Conservation (phyloP, 441 rosid species). For the Arabidopsis lyrata region DNA sequence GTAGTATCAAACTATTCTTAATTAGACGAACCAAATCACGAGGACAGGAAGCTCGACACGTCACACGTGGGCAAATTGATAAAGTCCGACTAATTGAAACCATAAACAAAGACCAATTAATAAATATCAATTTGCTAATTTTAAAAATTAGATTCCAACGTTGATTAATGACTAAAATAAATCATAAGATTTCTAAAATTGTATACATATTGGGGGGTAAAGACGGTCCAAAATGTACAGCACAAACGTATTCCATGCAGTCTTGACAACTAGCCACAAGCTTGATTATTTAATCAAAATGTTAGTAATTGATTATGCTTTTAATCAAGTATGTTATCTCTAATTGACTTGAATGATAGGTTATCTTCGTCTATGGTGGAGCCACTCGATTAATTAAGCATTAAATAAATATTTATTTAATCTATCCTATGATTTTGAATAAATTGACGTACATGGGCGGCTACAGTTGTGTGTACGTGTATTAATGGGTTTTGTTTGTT, state of each 20-base stretch:
- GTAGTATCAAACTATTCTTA: conserved; percentile 33
- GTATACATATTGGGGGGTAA: conserved; percentile 6
- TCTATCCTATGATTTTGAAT: conserved; percentile 18
- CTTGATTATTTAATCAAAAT: neutral
- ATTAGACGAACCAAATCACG: conserved; percentile 33
- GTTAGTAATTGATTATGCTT: neutral
- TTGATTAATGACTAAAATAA: neutral
- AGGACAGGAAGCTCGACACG: conserved; percentile 31
- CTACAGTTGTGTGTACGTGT: conserved; percentile 18
- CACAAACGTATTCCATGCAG: conserved; percentile 21
- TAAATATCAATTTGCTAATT: neutral
- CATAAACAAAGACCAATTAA: neutral
- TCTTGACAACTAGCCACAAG: conserved; percentile 4
- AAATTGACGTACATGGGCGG: conserved; percentile 43
- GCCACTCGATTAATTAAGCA: conserved; percentile 23
- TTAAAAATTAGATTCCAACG: neutral
- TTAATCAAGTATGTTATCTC: conserved; percentile 33
- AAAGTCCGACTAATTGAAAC: conserved; percentile 16
- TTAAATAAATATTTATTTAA: conserved; percentile 1
- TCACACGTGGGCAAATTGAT: conserved; percentile 26
- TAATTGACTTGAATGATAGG: conserved; percentile 32
- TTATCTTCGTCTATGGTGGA: conserved; percentile 21
- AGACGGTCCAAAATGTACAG: conserved; percentile 35
- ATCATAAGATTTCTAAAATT: neutral
- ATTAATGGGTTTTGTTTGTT: conserved; percentile 16